Evolutionary conservation across 768 basidiomycete genomes (phyloP).

Genomic region (Ephemerocybe angulata): DNA sequence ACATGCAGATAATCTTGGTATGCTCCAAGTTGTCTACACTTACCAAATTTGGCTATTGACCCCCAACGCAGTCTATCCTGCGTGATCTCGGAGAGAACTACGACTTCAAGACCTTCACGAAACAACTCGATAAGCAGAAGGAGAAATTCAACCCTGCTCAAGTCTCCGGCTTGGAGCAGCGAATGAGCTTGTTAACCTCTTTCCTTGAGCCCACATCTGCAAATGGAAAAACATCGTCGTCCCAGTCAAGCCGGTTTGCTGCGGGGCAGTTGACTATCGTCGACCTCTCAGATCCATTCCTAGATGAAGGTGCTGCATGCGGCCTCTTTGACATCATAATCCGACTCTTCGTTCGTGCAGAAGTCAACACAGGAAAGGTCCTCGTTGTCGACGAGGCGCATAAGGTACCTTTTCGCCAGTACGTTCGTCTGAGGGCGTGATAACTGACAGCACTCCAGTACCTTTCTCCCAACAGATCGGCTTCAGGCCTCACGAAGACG

Average conservation of each 20-base stretch:
- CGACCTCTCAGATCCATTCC: constrained; percentile 71
- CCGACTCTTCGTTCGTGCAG: constrained; percentile 58
- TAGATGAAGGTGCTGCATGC: constrained; percentile 64
- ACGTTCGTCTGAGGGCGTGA: neutral
- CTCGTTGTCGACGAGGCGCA: constrained; percentile 75
- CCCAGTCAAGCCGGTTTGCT: constrained; percentile 37
- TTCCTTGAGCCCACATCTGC: constrained; percentile 48
- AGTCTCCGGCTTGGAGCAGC: constrained; percentile 53
- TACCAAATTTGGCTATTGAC: neutral
- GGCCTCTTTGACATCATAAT: constrained; percentile 67
- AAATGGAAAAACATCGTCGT: constrained; percentile 2
- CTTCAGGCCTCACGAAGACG: constrained; percentile 54
- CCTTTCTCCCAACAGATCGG: constrained; percentile 42
- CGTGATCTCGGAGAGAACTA: constrained; percentile 62
- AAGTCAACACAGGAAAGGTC: constrained; percentile 61
- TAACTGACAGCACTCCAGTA: constrained; percentile 40
- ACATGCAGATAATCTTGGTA: constrained; percentile 67
- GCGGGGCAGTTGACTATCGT: constrained; percentile 62
- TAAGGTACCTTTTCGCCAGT: constrained; percentile 39
- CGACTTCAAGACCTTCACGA: constrained; percentile 47
- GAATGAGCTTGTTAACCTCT: constrained; percentile 56
- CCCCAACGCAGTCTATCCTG: constrained; percentile 45
- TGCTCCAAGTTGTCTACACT: too few relatives aligned
- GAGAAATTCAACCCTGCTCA: constrained; percentile 56
- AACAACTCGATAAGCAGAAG: constrained; percentile 42